Base-by-base conservation (phyloP, 345 rosid genomes). In the Jatropha curcas region DNA sequence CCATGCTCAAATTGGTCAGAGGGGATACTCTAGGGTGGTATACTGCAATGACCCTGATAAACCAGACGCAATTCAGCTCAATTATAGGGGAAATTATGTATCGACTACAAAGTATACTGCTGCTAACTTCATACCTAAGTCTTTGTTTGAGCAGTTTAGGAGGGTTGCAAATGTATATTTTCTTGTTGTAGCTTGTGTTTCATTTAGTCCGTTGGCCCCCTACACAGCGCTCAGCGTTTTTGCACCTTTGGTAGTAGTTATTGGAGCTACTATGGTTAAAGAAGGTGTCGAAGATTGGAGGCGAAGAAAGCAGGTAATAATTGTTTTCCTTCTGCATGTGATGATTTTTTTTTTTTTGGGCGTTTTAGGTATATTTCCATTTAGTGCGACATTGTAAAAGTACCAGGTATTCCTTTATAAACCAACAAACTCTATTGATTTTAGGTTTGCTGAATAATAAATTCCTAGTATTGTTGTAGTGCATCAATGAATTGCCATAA, bases 111-210 rank as follows among this genome's bases (percentile, higher is more conserved):
- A 92, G 84, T 94, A 94, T 72, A 89, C 97, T 0, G 78, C 76
- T 0, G 77, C 78, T 70, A 92, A 88, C 80, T 94, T 94, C 79
- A 72, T 94, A 64, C 98, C 98, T 34, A 94, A 94, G 91, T 90
- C 98, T 19, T 79, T 94, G 87, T 92, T 92, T 82, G 98, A 94
- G 86, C 97, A 94, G 78, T 94, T 94, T 73, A 87, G 98, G 84
- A 86, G 98, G 86, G 97, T 94, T 64, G 98, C 97, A 31, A 94
- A 92, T 60, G 67, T 92, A 43, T 94, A 94, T 74, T 94, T 94
- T 80, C 87, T 94, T 52, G 86, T 90, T n/a, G 97, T 90, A 31
- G 92, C 97, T 62, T 92, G 83, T 79, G 85, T 94, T 63, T 92
- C 98, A 0, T 90, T 92, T 78, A 92, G 90, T 74, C 97, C 97